Evolutionary conservation across 2,329 filamentous ascomycete genomes (phyloP), one percentile per base, ranked within the genome.

Genomic region (Fusarium coicis): DNA sequence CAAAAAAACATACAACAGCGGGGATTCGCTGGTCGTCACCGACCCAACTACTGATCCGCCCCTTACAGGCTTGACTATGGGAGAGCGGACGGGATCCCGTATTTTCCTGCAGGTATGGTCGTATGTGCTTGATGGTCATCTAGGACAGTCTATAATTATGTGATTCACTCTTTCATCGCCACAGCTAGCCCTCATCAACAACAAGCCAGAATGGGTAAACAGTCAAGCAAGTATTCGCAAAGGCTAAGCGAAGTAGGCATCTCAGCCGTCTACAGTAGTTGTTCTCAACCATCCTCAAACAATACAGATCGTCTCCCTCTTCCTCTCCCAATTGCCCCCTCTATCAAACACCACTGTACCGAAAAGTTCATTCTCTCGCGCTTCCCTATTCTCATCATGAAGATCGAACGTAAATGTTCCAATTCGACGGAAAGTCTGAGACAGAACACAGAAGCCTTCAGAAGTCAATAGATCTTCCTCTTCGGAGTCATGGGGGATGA

Each of bases 61-160:
- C 28, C 28, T 50, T n/a, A 34, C 15, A 14, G 28, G 30, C 30
- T 50, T 50, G 47, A 50, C 47, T 32, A 34, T 50, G 28, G 47
- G 28, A 50, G 28, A 50, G 21, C 28, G 21, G 47, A 50, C 30
- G 30, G 47, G 47, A 50, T 50, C 47, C 30, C 30, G 47, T 50
- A 50, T 50, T 50, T 50, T 50, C 47, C 30, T 28, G 34, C 9
- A 53, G 50, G 34, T 54, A 53, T 50, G 47, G 47, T 50, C 47
- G n/a, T 50, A 50, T 50, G 30, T 50, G 16, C n/a, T 19, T 7
- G 0, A 5, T 1, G 0, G 1, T 3, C 15, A 5, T 2, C 0
- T 3, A 10, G 1, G 2, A 23, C 11, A 10, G 7, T 1, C 3
- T 14, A 50, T 50, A 5, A 10, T 0, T 21, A 3, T 10, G 7